Percentiles rank a stretch among this genome's conserved stretches.
Conservation (phyloP, 2,329 filamentous ascomycete species). For the Epichloe aotearoae region DNA sequence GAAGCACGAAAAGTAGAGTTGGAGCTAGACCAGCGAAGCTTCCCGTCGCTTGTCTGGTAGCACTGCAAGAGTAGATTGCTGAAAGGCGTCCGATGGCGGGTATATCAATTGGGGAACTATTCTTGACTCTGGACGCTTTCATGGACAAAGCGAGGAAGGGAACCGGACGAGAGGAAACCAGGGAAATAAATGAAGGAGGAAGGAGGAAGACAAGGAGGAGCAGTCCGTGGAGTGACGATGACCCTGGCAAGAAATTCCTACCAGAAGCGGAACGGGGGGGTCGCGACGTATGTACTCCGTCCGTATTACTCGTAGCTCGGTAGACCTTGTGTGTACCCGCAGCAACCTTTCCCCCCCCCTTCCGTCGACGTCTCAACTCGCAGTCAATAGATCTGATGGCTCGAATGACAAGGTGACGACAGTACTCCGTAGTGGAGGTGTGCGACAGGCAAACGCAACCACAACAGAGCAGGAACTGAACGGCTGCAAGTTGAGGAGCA, state of each 20-base stretch:
- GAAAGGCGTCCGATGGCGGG: background rate
- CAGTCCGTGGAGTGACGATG: constrained; percentile 3
- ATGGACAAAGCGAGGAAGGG: background rate
- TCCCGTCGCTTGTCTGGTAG: background rate
- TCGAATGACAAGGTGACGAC: background rate
- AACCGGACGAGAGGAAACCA: background rate
- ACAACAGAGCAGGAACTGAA: background rate
- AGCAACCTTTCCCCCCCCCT: background rate
- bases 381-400: background rate
- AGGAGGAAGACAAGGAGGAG: background rate
- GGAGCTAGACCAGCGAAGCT: background rate
- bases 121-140: background rate
- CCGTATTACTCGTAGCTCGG: background rate
- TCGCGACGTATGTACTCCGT: background rate
- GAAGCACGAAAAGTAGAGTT: background rate
- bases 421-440: background rate
- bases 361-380: background rate
- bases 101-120: no score
- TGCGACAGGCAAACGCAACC: background rate
- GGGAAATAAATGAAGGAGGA: background rate
- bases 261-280: constrained; percentile 3
- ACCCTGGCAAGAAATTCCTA: constrained; percentile 4
- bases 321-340: background rate
- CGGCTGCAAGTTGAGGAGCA: no score
- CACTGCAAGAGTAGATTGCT: background rate